Evolutionary conservation across 2,329 filamentous ascomycete species (phyloP).

Genomic region (Pseudocercospora ulei): DNA sequence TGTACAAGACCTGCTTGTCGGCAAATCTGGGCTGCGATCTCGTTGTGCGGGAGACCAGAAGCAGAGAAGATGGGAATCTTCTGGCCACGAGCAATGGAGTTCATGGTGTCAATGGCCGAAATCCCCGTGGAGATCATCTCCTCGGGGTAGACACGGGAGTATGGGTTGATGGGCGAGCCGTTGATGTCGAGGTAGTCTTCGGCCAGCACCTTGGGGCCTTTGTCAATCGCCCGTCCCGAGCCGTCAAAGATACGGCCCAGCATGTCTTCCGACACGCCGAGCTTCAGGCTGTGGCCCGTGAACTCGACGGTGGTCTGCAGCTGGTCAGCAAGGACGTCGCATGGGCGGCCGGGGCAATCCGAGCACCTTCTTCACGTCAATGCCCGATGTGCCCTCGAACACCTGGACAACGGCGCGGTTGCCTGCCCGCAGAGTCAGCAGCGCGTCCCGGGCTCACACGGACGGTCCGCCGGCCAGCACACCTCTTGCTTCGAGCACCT

Average conservation of each 20-base stretch:
- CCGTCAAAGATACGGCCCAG: constrained; percentile 97
- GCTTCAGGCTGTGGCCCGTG: constrained; percentile 91
- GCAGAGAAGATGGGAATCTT: constrained; percentile 99
- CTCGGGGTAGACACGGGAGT: constrained; percentile 94
- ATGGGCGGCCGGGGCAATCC: constrained; percentile 6
- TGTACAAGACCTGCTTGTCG: constrained; percentile 90
- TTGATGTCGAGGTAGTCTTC: constrained; percentile 99
- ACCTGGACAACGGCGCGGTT: constrained; percentile 94
- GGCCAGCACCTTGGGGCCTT: constrained; percentile 93
- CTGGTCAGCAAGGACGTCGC: constrained; percentile 10
- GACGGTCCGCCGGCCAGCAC: constrained; percentile 26
- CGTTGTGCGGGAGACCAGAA: constrained; percentile 95
- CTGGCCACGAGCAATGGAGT: constrained; percentile 85
- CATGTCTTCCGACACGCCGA: constrained; percentile 99
- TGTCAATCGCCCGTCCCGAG: constrained; percentile 95
- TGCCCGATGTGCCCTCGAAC: constrained; percentile 92
- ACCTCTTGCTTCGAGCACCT: constrained; percentile 97
- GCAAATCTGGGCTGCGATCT: constrained; percentile 98
- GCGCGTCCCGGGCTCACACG: neutral
- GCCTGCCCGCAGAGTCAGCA: constrained; percentile 46
- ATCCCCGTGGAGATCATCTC: constrained; percentile 99
- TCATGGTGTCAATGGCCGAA: constrained; percentile 96
- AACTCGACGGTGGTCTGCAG: constrained; percentile 89
- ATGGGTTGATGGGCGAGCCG: constrained; percentile 96
- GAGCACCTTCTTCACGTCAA: constrained; percentile 87